Base-by-base conservation (phyloP, 352 stramenopile species). In the Pythium grandisporangium region DNA sequence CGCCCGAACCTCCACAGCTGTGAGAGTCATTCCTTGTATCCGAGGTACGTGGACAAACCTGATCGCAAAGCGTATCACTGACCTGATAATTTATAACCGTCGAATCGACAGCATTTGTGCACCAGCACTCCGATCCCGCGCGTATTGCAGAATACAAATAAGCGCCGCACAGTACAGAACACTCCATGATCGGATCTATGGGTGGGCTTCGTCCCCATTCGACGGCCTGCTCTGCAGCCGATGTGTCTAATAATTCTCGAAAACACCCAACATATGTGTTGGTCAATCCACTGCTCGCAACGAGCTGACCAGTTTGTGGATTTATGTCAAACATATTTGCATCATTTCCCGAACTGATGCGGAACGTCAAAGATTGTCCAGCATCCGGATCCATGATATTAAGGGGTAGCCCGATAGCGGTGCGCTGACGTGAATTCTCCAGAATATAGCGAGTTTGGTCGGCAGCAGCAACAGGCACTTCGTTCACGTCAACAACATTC, bases 401-500 rank as follows among this genome's bases (percentile, higher is more conserved):
- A 1, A 66, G 36, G 13, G 32, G 34, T 8, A 14, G 13, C 2
- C 54, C 52, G 11, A 66, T 20, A 0, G 5, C 2, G 1, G 38
- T 48, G 1, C 51, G 46, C 11, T 36, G 34, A 17, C 46, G 48
- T 42, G 39, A 26, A 22, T 66, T 66, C 25, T 66, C 57, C 5
- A 16, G 39, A 16, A 66, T 38, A 0, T 4, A 11, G 17, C 51
- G 40, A 29, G 23, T 37, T 21, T 66, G 57, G 20, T 59, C 45
- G 1, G 19, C 3, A 8, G n/a, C n/a, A n/a, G 46, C 52, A 3
- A 49, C 16, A 2, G 57, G 57, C 14, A 43, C n/a, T 16, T 66
- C 52, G 30, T 66, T 66, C 0, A 66, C 52, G 25, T 66, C 52
- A 20, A 61, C 2, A 3, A 66, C 40, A 16, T 19, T 49, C 13